phyloP scores from a whole-genome alignment of 2,329 filamentous ascomycete species.

The Sclerotinia subarctica region DNA sequence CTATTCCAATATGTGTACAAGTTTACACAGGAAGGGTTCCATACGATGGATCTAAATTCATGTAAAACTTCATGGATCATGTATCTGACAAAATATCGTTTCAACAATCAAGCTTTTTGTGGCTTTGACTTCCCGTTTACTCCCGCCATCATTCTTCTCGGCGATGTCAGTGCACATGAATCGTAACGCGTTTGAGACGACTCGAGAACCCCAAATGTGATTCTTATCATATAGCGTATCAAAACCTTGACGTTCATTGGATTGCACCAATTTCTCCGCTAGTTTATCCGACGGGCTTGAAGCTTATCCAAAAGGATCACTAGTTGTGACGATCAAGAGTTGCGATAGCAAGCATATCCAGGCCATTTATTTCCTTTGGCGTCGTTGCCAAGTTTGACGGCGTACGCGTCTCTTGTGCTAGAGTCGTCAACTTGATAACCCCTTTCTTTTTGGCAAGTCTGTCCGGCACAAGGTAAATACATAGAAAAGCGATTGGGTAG shows the following conservation, averaged over 20 bases:
- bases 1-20: neutral
- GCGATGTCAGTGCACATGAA: constrained; percentile 6
- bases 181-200: constrained; percentile 7
- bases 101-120: constrained; percentile 11
- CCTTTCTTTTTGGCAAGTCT: constrained; percentile 6
- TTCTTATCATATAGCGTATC: neutral
- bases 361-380: neutral
- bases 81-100: neutral
- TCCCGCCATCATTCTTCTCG: neutral
- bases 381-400: neutral
- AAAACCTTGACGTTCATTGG: neutral
- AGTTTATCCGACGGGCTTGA: neutral
- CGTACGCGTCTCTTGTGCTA: neutral
- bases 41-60: neutral
- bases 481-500: neutral
- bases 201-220: neutral
- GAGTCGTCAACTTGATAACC: neutral
- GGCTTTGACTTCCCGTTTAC: neutral
- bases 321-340: neutral
- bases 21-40: neutral
- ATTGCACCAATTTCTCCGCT: neutral
- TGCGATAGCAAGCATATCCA: neutral
- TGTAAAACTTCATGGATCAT: neutral
- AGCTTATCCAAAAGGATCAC: constrained; percentile 3
- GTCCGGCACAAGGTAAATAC: neutral